Evolutionary conservation across 2,329 filamentous ascomycete genomes (phyloP).

Genomic region (Scedosporium minutisporum): DNA sequence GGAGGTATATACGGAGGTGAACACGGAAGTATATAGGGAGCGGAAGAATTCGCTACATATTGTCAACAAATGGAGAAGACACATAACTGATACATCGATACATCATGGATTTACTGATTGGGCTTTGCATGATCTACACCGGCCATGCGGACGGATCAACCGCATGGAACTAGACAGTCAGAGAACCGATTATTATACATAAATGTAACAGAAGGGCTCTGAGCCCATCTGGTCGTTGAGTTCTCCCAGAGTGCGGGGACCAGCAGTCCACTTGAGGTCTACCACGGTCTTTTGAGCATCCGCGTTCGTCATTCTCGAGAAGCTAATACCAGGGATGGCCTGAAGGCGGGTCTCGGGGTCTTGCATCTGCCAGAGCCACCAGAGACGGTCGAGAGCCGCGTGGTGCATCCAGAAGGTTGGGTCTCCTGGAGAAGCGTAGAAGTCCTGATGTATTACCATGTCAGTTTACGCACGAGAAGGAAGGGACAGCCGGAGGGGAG

Average conservation of each 20-base stretch:
- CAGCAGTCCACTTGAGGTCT: not conserved
- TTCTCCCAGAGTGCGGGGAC: not conserved
- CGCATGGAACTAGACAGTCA: no score
- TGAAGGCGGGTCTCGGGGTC: conserved; percentile 6
- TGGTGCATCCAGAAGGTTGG: conserved; percentile 26
- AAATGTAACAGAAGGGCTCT: not conserved
- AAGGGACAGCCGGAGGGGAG: no score
- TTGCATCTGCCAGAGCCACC: conserved; percentile 13
- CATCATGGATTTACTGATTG: no score
- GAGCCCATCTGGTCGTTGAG: not conserved
- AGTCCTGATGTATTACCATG: conserved; percentile 14
- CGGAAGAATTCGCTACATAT: no score
- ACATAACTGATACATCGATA: no score
- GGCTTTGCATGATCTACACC: no score
- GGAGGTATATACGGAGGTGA: no score
- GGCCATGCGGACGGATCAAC: no score
- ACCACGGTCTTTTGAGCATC: not conserved
- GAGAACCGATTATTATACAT: not conserved
- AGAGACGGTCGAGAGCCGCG: conserved; percentile 16
- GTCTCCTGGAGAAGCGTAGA: conserved; percentile 28
- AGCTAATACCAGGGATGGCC: conserved; percentile 1
- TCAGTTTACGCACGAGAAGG: not conserved
- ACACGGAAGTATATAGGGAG: no score
- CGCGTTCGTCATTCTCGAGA: not conserved
- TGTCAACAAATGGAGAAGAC: no score